Percentiles rank a stretch among this genome's conserved stretches.
Conservation (phyloP, 129 eudicot genomes). For the Artemisia annua region DNA sequence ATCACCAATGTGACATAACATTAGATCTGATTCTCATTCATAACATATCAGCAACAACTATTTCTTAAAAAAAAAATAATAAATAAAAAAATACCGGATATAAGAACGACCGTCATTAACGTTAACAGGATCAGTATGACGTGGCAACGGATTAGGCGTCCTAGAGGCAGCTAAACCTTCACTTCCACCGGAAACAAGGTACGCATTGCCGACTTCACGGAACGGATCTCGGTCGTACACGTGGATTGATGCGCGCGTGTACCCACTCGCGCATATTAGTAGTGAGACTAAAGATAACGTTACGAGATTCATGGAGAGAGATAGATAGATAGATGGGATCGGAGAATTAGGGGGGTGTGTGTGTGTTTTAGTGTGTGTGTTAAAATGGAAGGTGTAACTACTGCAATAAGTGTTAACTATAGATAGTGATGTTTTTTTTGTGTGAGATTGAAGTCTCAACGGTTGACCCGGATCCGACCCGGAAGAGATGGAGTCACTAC, state of each 20-base stretch:
- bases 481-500: neutral
- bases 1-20: slow-evolving; percentile 3
- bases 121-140: slow-evolving; percentile 23
- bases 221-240: slow-evolving; percentile 76
- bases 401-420: slow-evolving; percentile 9
- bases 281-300: slow-evolving; percentile 25
- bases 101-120: slow-evolving; percentile 66
- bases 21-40: slow-evolving; percentile 24
- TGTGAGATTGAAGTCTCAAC: neutral
- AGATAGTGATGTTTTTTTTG: neutral
- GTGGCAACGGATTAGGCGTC: slow-evolving; percentile 30
- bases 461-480: neutral
- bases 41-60: neutral
- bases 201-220: slow-evolving; percentile 93
- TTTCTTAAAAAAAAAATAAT: neutral
- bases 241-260: slow-evolving; percentile 79
- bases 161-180: slow-evolving; percentile 81
- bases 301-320: slow-evolving; percentile 59
- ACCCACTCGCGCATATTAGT: slow-evolving; percentile 32
- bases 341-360: slow-evolving; percentile 37
- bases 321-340: slow-evolving; percentile 32
- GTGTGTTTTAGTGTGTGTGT: neutral
- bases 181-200: slow-evolving; percentile 94
- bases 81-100: slow-evolving; percentile 52
- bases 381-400: neutral